phyloP scores from a whole-genome alignment of 108 stramenopile genomes.

The Cyclotella sp. region DNA sequence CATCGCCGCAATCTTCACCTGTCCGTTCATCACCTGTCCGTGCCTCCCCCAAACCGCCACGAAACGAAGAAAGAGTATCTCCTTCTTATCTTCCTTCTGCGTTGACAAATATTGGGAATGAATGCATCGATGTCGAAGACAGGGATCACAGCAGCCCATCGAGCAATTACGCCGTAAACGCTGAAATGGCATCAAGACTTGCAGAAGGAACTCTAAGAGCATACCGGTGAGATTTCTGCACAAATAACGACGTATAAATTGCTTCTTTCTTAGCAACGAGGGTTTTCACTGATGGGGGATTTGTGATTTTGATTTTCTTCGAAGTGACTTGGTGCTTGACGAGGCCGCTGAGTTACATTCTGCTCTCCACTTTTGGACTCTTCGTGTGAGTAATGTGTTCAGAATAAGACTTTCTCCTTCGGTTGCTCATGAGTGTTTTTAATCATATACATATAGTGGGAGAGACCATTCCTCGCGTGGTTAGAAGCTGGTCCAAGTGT shows the following conservation, averaged over 20 bases:
- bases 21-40: slow-evolving; percentile 13
- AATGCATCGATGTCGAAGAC: background rate
- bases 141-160: background rate
- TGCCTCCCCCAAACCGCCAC: background rate
- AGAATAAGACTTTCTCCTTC: background rate
- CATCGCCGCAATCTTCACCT: slow-evolving; percentile 8
- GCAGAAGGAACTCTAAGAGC: slow-evolving; percentile 86
- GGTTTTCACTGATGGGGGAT: background rate
- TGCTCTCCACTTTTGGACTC: slow-evolving; percentile 76
- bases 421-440: background rate
- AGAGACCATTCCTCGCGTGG: slow-evolving; percentile 76
- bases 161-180: slow-evolving; percentile 19
- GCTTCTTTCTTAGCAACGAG: background rate
- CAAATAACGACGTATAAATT: background rate
- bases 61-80: background rate
- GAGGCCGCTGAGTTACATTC: slow-evolving; percentile 81
- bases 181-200: slow-evolving; percentile 82
- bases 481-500: slow-evolving; percentile 79
- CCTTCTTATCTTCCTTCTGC: background rate
- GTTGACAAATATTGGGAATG: background rate
- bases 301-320: background rate
- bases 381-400: slow-evolving; percentile 7
- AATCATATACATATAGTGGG: slow-evolving; percentile 56
- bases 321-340: slow-evolving; percentile 76
- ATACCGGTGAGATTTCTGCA: slow-evolving; percentile 34